Conservation (phyloP, 441 rosid genomes). For the Rhodomyrtus psidioides region DNA sequence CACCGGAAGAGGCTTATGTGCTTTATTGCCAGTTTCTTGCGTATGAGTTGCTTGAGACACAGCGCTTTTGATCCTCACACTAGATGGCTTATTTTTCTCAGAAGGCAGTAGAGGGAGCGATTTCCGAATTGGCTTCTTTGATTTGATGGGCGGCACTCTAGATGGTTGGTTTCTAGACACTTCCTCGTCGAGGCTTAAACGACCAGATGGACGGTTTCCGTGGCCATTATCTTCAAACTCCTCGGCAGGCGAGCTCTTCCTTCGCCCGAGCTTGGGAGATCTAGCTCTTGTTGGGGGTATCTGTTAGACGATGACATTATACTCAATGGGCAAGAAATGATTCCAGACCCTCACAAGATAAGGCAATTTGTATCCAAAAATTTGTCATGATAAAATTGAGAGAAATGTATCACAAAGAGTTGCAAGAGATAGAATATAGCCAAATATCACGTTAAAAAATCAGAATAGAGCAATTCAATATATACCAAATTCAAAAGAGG, state of each 20-base stretch:
- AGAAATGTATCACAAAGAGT: background rate
- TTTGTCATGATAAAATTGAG: background rate
- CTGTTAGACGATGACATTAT: background rate
- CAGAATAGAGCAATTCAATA: background rate
- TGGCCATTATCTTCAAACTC: background rate
- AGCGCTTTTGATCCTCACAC: background rate
- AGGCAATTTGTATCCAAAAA: background rate
- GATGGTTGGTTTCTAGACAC: background rate
- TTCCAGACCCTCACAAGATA: background rate
- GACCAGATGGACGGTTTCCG: background rate
- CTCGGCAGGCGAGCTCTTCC: background rate
- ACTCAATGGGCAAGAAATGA: background rate
- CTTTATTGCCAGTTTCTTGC: background rate
- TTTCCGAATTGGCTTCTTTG: background rate
- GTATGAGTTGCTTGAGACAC: background rate
- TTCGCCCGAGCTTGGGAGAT: background rate
- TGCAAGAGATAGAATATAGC: background rate
- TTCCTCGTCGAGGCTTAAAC: background rate
- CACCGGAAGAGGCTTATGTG: background rate
- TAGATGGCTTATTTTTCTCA: background rate
- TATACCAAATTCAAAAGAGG: background rate
- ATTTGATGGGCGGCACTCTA: background rate
- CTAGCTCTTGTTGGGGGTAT: background rate
- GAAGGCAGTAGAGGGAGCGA: background rate
- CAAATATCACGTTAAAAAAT: background rate